Evolutionary conservation across 2,329 filamentous ascomycete genomes (phyloP).

Genomic region (Monosporascus ibericus): DNA sequence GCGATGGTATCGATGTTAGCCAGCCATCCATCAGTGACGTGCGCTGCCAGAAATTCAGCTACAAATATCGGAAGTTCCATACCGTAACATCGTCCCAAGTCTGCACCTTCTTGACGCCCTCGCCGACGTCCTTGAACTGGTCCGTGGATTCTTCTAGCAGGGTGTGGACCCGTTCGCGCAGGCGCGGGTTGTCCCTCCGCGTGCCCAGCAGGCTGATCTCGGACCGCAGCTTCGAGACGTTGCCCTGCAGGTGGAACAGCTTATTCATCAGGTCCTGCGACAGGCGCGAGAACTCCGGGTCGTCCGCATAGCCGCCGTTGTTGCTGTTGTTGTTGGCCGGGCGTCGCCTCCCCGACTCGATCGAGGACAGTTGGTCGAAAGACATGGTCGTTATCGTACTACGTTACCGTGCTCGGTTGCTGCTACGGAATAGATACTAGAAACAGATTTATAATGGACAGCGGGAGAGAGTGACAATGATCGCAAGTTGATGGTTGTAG

Average conservation of each 20-base stretch:
- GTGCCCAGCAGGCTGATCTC: conserved; percentile 85
- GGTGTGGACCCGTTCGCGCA: conserved; percentile 84
- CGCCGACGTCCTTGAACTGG: conserved; percentile 85
- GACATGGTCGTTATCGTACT: conserved; percentile 56
- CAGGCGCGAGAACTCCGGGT: conserved; percentile 83
- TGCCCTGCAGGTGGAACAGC: conserved; percentile 82
- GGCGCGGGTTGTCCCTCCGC: conserved; percentile 81
- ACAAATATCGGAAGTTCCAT: conserved; percentile 23
- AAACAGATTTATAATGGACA: too few relatives aligned
- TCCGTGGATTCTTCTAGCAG: conserved; percentile 80
- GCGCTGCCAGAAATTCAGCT: not conserved
- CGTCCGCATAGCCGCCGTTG: conserved; percentile 69
- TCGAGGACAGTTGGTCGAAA: conserved; percentile 76
- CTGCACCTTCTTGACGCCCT: conserved; percentile 88
- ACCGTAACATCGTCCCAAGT: conserved; percentile 80
- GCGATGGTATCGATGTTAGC: conserved; percentile 4
- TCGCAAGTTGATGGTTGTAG: too few relatives aligned
- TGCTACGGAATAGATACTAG: too few relatives aligned
- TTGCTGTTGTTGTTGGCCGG: conserved; percentile 51
- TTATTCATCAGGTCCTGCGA: conserved; percentile 80
- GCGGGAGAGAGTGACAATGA: too few relatives aligned
- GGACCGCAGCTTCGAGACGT: conserved; percentile 76
- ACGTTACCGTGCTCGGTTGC: too few relatives aligned
- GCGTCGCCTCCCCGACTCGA: conserved; percentile 72
- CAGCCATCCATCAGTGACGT: not conserved